These are phyloP conservation scores for Chaetomium olivaceum DNA, from an alignment of 2,329 filamentous ascomycete species.

Conservation along the genomic window DNA sequence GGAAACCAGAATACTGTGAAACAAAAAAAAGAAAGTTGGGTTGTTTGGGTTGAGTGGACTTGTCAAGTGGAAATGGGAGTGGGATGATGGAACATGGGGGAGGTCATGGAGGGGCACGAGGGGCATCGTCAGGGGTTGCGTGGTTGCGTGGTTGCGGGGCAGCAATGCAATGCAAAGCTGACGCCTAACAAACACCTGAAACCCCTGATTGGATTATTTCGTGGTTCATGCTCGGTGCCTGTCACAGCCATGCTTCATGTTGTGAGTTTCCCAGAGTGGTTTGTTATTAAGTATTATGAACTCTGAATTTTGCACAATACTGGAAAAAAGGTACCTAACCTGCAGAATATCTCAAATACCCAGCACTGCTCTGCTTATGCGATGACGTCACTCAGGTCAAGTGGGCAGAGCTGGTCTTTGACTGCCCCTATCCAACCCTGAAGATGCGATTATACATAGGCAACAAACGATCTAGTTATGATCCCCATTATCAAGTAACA, in stretches of 20 bases:
- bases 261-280: background rate
- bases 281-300: background rate
- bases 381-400: background rate
- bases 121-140: conserved; percentile 19
- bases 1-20: background rate
- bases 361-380: background rate
- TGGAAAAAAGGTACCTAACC: too few relatives aligned
- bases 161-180: conserved; percentile 27
- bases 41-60: conserved; percentile 6
- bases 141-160: conserved; percentile 33
- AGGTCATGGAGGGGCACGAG: conserved; percentile 8
- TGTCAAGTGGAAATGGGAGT: background rate
- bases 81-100: conserved; percentile 9
- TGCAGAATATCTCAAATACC: background rate
- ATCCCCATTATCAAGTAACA: background rate
- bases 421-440: background rate
- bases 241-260: background rate
- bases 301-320: background rate
- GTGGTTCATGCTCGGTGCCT: conserved; percentile 6
- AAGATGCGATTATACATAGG: background rate
- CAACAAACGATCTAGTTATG: background rate
- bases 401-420: background rate
- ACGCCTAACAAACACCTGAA: conserved; percentile 29
- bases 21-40: background rate
- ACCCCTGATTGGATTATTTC: background rate